Evolutionary conservation across 768 basidiomycete species (phyloP).

Genomic region (Podaxis sp.): DNA sequence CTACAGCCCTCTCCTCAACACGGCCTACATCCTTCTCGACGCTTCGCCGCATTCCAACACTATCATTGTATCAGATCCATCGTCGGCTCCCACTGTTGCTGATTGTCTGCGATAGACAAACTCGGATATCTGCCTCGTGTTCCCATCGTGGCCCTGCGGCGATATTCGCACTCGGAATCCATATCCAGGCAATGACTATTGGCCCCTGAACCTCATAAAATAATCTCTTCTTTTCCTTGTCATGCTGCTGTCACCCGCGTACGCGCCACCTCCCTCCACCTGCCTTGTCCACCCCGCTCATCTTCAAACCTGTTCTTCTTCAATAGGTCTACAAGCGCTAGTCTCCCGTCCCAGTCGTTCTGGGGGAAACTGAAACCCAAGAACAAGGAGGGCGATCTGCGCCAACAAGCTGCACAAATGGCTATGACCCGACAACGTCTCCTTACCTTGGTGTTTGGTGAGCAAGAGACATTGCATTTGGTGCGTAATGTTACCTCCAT

Average conservation of each 20-base stretch:
- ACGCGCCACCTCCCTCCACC: constrained; percentile 33
- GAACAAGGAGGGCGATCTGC: constrained; percentile 59
- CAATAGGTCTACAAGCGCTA: constrained; percentile 64
- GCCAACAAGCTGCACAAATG: constrained; percentile 54
- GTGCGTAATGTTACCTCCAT: constrained; percentile 33
- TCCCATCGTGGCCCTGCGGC: constrained; percentile 40
- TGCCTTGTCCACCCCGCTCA: constrained; percentile 26
- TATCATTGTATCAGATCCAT: neutral
- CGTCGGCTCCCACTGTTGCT: constrained; percentile 11
- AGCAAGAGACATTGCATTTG: constrained; percentile 85
- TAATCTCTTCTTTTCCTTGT: constrained; percentile 25
- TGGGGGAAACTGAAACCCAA: constrained; percentile 76
- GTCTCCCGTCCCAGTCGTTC: constrained; percentile 52
- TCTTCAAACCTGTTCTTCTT: constrained; percentile 33
- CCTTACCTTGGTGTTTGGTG: constrained; percentile 78
- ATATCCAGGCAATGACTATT: constrained; percentile 31
- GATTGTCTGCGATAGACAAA: constrained; percentile 22
- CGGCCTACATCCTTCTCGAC: neutral
- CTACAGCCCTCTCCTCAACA: neutral
- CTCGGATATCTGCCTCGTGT: constrained; percentile 54
- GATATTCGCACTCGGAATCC: constrained; percentile 22
- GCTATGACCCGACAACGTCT: constrained; percentile 72
- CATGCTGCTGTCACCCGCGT: constrained; percentile 88
- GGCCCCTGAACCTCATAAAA: constrained; percentile 22
- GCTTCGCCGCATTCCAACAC: neutral